Percentiles rank a stretch among this genome's conserved stretches.
Evolutionary conservation across 352 stramenopile species (phyloP).

Genomic region (Pythium grandisporangium): DNA sequence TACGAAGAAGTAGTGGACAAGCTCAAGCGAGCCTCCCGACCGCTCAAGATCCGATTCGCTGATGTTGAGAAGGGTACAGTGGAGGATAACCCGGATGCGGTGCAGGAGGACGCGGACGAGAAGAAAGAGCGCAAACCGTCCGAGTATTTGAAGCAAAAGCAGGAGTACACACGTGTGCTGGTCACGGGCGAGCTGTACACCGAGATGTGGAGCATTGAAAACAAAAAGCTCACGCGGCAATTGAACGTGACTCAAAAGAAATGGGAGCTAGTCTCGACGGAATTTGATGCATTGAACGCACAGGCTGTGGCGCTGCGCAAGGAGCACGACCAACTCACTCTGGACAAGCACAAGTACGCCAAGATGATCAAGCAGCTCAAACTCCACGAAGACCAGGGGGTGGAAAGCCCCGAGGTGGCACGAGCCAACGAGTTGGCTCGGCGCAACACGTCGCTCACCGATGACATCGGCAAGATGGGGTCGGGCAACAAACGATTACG

Average conservation of each 20-base stretch:
- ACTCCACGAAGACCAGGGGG: conserved; percentile 49
- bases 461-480: conserved; percentile 81
- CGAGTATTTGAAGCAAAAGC: conserved; percentile 72
- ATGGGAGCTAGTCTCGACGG: conserved; percentile 56
- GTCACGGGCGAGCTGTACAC: conserved; percentile 76
- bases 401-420: conserved; percentile 76
- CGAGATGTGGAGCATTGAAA: conserved; percentile 82
- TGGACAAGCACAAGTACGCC: conserved; percentile 65
- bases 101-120: conserved; percentile 10
- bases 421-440: conserved; percentile 64
- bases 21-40: conserved; percentile 59
- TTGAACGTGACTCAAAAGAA: conserved; percentile 50
- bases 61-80: conserved; percentile 72
- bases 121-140: conserved; percentile 21
- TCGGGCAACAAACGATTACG: conserved; percentile 75
- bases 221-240: conserved; percentile 64
- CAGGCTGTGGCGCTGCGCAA: conserved; percentile 51
- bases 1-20: conserved; percentile 80
- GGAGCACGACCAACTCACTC: conserved; percentile 61
- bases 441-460: conserved; percentile 64
- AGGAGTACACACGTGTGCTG: conserved; percentile 70
- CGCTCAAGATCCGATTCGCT: conserved; percentile 72
- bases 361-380: conserved; percentile 82
- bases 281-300: conserved; percentile 59
- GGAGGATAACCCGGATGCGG: conserved; percentile 50